Conservation (phyloP, 116 monocot species). For the Trichopus zeylanicus region DNA sequence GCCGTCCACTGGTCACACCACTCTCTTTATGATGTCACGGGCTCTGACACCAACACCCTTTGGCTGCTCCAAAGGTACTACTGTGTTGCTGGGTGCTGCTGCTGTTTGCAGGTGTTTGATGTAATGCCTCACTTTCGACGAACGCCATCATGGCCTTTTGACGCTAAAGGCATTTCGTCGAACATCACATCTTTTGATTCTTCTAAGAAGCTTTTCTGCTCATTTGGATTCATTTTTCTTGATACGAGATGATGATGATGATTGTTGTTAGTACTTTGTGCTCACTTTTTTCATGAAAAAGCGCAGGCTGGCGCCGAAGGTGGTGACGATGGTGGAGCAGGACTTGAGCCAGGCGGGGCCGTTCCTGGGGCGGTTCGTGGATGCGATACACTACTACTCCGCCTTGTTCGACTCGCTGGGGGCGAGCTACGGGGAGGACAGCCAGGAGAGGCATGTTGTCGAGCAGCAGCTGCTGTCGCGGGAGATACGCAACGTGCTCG, state of each 20-base stretch:
- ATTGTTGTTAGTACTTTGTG: slow-evolving; percentile 5
- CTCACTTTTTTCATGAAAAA: neutral
- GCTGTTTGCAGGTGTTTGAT: too few species aligned
- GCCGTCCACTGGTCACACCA: slow-evolving; percentile 98
- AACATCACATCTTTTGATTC: too few species aligned
- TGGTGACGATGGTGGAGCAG: slow-evolving; percentile 98
- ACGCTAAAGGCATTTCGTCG: neutral
- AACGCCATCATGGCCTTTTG: too few species aligned
- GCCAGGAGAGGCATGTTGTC: slow-evolving; percentile 83
- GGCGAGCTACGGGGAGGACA: slow-evolving; percentile 86
- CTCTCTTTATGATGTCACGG: slow-evolving; percentile 96
- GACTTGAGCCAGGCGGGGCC: slow-evolving; percentile 81
- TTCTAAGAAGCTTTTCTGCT: neutral
- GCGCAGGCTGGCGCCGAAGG: slow-evolving; percentile 78
- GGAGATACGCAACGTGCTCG: slow-evolving; percentile 93
- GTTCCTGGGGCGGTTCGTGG: slow-evolving; percentile 84
- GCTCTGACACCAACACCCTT: slow-evolving; percentile 86
- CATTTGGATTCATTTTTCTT: too few species aligned
- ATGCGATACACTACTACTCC: slow-evolving; percentile 98
- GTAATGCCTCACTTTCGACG: too few species aligned
- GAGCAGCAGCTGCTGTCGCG: slow-evolving; percentile 94
- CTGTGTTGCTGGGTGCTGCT: too few species aligned
- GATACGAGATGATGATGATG: too few species aligned
- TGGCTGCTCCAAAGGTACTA: slow-evolving; percentile 85
- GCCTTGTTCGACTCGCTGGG: slow-evolving; percentile 92